Evolutionary conservation across 176 grass and related monocot species (phyloP).

Genomic region (Carex scoparia): DNA sequence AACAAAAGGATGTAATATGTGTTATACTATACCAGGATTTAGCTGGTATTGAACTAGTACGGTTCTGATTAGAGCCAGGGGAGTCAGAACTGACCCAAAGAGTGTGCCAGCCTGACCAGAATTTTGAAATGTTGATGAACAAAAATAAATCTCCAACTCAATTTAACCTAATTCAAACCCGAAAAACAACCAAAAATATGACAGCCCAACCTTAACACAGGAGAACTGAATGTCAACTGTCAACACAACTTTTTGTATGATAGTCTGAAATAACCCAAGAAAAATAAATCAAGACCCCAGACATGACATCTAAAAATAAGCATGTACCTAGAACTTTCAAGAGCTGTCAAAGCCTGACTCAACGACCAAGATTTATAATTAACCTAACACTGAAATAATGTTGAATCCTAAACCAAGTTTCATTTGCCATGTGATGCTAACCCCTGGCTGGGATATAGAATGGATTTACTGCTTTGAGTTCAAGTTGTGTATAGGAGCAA

Average conservation of each 20-base stretch:
- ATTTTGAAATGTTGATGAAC: background rate
- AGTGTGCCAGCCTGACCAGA: background rate
- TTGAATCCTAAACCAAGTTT: background rate
- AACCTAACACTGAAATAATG: background rate
- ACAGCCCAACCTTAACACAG: background rate
- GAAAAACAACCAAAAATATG: background rate
- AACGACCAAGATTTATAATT: background rate
- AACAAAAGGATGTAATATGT: constrained; percentile 3
- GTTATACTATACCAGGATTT: constrained; percentile 13
- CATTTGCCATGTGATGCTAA: background rate
- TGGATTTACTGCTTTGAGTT: background rate
- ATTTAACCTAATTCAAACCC: background rate
- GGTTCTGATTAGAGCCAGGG: background rate
- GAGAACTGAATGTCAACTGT: background rate
- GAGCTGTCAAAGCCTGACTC: background rate
- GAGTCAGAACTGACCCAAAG: background rate
- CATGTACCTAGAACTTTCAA: background rate
- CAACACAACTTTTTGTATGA: background rate
- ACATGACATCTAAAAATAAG: background rate
- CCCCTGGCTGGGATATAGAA: background rate
- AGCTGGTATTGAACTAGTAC: background rate
- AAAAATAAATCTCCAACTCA: background rate
- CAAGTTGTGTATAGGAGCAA: background rate
- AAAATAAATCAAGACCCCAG: background rate
- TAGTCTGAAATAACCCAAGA: background rate